These are phyloP conservation scores for Suillus hirtellus DNA, from an alignment of 768 basidiomycete species.

Conservation along the genomic window DNA sequence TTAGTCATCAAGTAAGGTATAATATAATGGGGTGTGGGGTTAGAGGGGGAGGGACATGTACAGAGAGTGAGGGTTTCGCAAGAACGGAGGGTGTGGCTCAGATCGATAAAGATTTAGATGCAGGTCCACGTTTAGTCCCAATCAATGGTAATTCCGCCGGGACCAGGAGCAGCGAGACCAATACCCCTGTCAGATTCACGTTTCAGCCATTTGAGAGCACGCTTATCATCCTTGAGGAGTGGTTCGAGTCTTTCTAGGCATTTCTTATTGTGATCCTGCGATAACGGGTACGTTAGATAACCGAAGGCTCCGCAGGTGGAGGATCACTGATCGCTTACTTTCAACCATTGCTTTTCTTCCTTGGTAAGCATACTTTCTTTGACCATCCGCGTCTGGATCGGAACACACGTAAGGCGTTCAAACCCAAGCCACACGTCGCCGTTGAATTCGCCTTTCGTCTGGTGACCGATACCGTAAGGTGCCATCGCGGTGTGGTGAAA, in stretches of 20 bases:
- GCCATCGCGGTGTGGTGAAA: constrained; percentile 9
- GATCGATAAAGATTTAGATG: constrained; percentile 6
- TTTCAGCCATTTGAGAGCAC: constrained; percentile 78
- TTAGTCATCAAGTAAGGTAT: constrained; percentile 31
- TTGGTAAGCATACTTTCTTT: constrained; percentile 81
- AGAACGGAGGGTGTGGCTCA: constrained; percentile 11
- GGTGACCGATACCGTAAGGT: constrained; percentile 15
- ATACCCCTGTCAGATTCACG: constrained; percentile 76
- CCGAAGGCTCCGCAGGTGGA: background rate
- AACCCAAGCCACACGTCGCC: constrained; percentile 86
- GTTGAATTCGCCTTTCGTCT: constrained; percentile 74
- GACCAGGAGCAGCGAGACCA: constrained; percentile 61
- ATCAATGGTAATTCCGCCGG: constrained; percentile 74
- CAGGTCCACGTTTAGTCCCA: constrained; percentile 54
- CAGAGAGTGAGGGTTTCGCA: constrained; percentile 25
- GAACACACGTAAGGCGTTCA: constrained; percentile 90
- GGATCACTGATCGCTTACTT: constrained; percentile 42
- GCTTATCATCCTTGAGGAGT: constrained; percentile 72
- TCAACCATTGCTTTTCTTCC: constrained; percentile 86
- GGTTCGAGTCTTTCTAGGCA: constrained; percentile 68
- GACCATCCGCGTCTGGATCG: constrained; percentile 90
- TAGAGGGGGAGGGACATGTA: constrained; percentile 2
- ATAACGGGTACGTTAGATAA: constrained; percentile 15
- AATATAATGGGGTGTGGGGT: constrained; percentile 17
- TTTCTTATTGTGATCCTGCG: constrained; percentile 78